Evolutionary conservation across 75 land plant genomes (phyloP).

Genomic region (Cryptomeria japonica): DNA sequence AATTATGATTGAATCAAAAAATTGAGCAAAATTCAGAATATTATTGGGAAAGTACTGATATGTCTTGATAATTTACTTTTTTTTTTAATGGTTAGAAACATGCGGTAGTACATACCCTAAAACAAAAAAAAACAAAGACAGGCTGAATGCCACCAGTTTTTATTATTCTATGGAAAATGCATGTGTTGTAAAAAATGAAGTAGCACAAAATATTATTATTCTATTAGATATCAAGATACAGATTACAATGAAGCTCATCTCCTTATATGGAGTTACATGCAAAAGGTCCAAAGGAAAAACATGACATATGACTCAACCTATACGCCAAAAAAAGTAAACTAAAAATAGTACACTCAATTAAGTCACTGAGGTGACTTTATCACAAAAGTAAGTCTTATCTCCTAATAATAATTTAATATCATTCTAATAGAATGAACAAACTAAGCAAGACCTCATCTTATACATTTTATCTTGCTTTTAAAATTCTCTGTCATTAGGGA

Average conservation of each 20-base stretch:
- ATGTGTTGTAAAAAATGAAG: no score
- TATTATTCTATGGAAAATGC: background rate
- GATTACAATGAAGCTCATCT: no score
- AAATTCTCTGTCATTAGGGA: background rate
- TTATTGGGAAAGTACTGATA: background rate
- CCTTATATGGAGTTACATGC: no score
- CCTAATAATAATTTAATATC: no score
- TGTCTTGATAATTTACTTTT: background rate
- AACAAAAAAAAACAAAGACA: background rate
- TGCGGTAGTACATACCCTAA: background rate
- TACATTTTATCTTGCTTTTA: background rate
- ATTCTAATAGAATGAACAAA: background rate
- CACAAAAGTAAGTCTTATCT: no score
- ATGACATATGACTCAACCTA: no score
- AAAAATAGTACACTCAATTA: no score
- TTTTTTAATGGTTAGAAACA: background rate
- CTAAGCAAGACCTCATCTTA: background rate
- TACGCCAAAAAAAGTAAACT: no score
- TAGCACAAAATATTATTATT: no score
- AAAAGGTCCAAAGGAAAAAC: no score
- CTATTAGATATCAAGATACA: no score
- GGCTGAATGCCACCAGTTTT: background rate
- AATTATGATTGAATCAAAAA: slow-evolving; percentile 8
- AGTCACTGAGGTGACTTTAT: no score
- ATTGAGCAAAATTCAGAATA: background rate